Evolutionary conservation across 2,329 filamentous ascomycete genomes (phyloP), one percentile per base, ranked within the genome.

Genomic region (Alternaria atra): DNA sequence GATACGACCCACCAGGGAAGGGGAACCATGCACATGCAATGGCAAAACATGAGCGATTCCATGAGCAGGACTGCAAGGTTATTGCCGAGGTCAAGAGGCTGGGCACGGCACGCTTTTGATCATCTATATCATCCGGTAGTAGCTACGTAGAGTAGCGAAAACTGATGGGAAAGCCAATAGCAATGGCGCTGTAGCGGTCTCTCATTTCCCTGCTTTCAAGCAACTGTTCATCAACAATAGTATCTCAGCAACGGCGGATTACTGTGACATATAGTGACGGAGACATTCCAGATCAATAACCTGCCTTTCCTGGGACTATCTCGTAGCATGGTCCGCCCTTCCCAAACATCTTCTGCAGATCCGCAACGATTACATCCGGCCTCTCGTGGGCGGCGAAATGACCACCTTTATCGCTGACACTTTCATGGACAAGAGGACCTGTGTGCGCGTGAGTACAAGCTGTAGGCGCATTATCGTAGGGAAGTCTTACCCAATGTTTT

Each of bases 331-430:
- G 67, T 1, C 77, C 78, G 2, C 77, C 78, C 60, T 82, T 82
- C 0, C 84, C 83, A 78, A 89, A 89, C 86, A 90, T 89, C 6
- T 79, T 79, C 63, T 79, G 80, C 55, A 90, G 61, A 70, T 90
- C 88, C 2, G 74, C 75, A 0, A 80, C 84, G 25, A 90, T 75
- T 5, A 80, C 75, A 23, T 85, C 79, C 0, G 88, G 88, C 23
- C 78, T 77, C 74, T 90, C 88, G 67, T 83, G 85, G 0, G 88
- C 84, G 2, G 86, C 87, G 69, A 90, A 90, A 72, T 90, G 88
- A 0, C 87, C 87, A 0, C 86, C 86, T 7, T 79, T 79, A 1
- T 81, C 73, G 51, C 87, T 82, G 6, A 76, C 68, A 20, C 78
- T 80, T 66, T 89, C 84, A 52, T 85, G 87, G 0, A 90, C 88